Conservation (phyloP, 2,329 filamentous ascomycete species). For the Canariomyces notabilis region DNA sequence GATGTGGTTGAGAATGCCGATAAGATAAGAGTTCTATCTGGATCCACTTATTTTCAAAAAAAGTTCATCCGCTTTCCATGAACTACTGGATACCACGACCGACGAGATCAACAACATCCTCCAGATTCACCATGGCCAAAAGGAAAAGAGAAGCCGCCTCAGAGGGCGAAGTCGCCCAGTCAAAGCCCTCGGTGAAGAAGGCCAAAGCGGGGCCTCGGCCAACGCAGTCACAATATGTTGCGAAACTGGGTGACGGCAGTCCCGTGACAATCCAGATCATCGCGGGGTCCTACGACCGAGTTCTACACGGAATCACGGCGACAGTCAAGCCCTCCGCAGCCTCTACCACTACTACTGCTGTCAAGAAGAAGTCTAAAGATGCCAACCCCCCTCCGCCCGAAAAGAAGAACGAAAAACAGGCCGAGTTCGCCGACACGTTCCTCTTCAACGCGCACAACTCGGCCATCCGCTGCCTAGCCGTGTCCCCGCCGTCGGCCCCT, state of each 20-base stretch:
- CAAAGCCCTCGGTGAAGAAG: constrained; percentile 19
- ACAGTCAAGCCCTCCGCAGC: constrained; percentile 38
- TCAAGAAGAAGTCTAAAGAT: constrained; percentile 22
- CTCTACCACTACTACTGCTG: not conserved
- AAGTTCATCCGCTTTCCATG: too few species aligned
- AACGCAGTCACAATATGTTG: constrained; percentile 7
- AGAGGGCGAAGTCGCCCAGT: constrained; percentile 13
- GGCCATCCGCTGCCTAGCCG: constrained; percentile 79
- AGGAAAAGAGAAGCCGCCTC: constrained; percentile 28
- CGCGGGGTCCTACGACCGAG: constrained; percentile 87
- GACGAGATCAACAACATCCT: not conserved
- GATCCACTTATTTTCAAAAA: constrained; percentile 18
- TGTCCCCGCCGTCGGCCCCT: constrained; percentile 69
- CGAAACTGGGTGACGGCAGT: constrained; percentile 23
- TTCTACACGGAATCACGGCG: constrained; percentile 86
- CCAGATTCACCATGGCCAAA: constrained; percentile 26
- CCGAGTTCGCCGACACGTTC: constrained; percentile 84
- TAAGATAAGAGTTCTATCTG: constrained; percentile 16
- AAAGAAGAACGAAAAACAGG: constrained; percentile 29
- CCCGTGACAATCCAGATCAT: constrained; percentile 73
- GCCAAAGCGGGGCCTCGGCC: constrained; percentile 14
- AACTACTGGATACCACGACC: not conserved
- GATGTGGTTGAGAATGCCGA: too few species aligned
- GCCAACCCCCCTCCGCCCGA: constrained; percentile 7
- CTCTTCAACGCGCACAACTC: constrained; percentile 92